Base-by-base conservation (phyloP, 1,139 yeast genomes). In the Blastobotrys apis region DNA sequence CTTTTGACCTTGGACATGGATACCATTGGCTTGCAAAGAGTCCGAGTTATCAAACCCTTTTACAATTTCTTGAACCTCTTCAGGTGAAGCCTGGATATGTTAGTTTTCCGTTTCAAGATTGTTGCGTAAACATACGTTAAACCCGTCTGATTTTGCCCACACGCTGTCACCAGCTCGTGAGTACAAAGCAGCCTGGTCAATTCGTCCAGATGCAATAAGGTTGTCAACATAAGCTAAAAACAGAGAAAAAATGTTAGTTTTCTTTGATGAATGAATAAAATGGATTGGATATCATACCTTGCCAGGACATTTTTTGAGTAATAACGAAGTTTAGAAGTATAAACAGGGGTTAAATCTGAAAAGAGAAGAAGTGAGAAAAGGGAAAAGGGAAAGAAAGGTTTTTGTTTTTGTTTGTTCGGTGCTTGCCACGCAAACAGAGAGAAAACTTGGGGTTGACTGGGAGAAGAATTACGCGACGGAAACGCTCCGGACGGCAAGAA, bases 131-230 rank as follows among this genome's bases (percentile, higher is more conserved):
- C 47, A n/a, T 34, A 88, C 78, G 54, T 77, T 72, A 59, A 86
- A 78, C 41, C 78, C 78, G 48, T 85, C 75, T 20, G 94, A 74
- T 59, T 82, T 79, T 21, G 98, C 97, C 98, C 98, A 92, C 47
- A 81, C 78, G 29, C 95, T 78, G 65, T 90, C 96, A 37, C 98
- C 98, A 10, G 94, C 96, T 56, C 84, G 81, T 13, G 97, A 90
- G 70, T 84, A 88, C 58, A 92, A 80, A 41, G 94, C 94, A 30
- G 97, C 96, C 67, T 81, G 80, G 71, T 90, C 97, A 57, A 92
- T 74, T 66, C 85, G 86, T 54, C 87, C 87, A 47, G 96, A 82
- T 46, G 81, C 84, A 57, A 84, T 72, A 57, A 92, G 79, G 69
- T 88, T 88, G 66, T 92, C 97, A 50, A 97, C 88, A 75, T 92